Evolutionary conservation across 2,329 filamentous ascomycete species (phyloP), one percentile per base, ranked within the genome.

Genomic region (Trichophaea hybrida): DNA sequence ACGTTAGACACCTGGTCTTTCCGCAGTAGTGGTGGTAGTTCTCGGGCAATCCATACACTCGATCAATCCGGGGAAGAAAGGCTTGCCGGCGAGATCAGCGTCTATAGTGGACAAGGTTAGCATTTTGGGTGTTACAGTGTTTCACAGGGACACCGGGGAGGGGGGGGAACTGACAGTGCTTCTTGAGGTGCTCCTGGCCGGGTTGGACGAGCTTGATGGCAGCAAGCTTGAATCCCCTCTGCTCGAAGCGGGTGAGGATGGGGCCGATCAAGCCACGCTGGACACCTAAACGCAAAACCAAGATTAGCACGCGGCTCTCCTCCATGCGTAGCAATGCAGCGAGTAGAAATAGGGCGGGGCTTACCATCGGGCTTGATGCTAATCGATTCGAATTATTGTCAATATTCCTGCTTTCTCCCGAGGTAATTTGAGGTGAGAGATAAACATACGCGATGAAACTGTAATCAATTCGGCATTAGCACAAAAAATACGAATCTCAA

Each of bases 231-330:
- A 87, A 97, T 78, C 90, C 89, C 73, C 91, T 88, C 79, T 83
- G 84, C 88, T 98, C 93, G 78, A 98, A 98, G 78, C 93, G 89
- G 74, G 81, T 82, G 82, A 98, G 86, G 83, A 98, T 98, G 78
- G 88, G 86, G 74, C 91, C 93, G 76, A 98, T 78, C 73, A 98
- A 88, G 79, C 93, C 93, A 79, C 93, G 91, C 90, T 96, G 73
- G 33, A 55, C 53, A 43, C 53, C 50, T 53, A 17, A 13, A 24
- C 24, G 24, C 24, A 24, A 15, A 43, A 43, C 12, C 38, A 12
- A 12, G 12, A 43, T 62, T 55, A 48, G 62, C 32, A 37, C 24
- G 24, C 24, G 24, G 24, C 24, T 24, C 3, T 24, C 24, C 24
- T 50, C 49, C 10, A 38, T 35, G 15, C 24, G 55, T 53, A 61